Evolutionary conservation across 345 rosid species (phyloP), one percentile per base, ranked within the genome.

Genomic region (Psidium friedrichsthalianum): DNA sequence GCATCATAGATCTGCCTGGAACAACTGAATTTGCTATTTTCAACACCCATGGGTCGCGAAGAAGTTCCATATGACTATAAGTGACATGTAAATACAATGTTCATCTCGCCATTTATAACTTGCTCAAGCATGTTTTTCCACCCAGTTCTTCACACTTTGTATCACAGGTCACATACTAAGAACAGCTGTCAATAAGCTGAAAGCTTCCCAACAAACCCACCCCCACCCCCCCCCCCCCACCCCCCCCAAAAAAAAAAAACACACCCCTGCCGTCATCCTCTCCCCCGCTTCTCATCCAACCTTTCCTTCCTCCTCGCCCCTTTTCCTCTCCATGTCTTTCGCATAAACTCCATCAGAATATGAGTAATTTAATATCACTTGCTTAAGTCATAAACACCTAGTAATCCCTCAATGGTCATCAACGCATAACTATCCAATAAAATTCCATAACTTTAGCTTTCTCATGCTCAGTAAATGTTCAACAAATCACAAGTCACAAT

Each of bases 151-250:
- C 42, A 16, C 18, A 15, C 42, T 40, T 7, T 29, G 76, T 29
- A 64, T 55, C 22, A 20, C 7, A 55, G 56, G 56, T 64, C 78
- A 8, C 74, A 61, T 16, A 32, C 42, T 18, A 69, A 69, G 13
- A 32, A 12, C 44, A 8, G 78, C 78, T 69, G 24, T 69, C 78
- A 32, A 32, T 32, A 69, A 69, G 78, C 24, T 16, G 78, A 32
- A 1, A 64, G 16, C 21, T 12, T 32, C 8, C 44, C 40, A 0
- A 6, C 40, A 0, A 6, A 1, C 21, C 1, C 56, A 11, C 24
- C 24, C 6, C 0, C 11, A 2, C 6, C 11, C 21, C 1, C 56
- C 22, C 24, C 24, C 6, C 0, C 11, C 5, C 6, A 5, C 74
- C 20, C 74, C 8, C 2, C 15, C 13, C 3, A 44, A 36, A 36